Evolutionary conservation across 2,329 filamentous ascomycete species (phyloP), one percentile per base, ranked within the genome.

Genomic region (Colletotrichum sp.): DNA sequence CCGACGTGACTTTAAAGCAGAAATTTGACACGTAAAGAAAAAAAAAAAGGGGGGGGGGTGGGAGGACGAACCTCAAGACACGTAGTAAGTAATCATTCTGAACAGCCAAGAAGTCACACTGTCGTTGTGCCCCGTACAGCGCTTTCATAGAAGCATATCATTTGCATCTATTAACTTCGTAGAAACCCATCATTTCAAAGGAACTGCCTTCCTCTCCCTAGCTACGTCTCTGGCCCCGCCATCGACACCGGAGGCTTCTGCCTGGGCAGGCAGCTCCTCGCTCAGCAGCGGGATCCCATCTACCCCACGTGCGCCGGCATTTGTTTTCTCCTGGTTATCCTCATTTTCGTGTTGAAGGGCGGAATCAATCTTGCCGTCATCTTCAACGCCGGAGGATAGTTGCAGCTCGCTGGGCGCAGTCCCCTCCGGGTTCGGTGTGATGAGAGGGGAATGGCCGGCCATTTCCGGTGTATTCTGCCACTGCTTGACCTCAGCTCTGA

Each of bases 401-500:
- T 59, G 62, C 21, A 78, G 55, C 34, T 77, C 77, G 26, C 32
- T 70, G 15, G 77, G 73, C 13, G 59, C 24, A 6, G 66, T 34
- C 71, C 55, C 68, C 13, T 73, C 80, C 8, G 78, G 78, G 32
- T 81, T 83, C 5, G 88, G 86, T 24, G 83, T 85, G 78, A 87
- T 80, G 16, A 83, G 57, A 1, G 87, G 87, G 8, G 84, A 86
- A 24, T 82, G 82, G n/a, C 83, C 73, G 73, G 81, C 81, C 10
- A 88, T 79, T 18, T 92, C 90, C 2, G 91, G 89, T 36, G 86
- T 90, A 76, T 88, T 89, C 84, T 98, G 96, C 95, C 95, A 98
- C 83, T 95, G 96, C 62, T 93, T 91, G 10, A 99, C 96, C 82
- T 99, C 97, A 71, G 92, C 92, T 85, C 94, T 96, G 86, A 99